These are phyloP conservation scores for Ceratobasidium sp. DNA, from an alignment of 1,284 basidiomycete species.

Conservation along the genomic window DNA sequence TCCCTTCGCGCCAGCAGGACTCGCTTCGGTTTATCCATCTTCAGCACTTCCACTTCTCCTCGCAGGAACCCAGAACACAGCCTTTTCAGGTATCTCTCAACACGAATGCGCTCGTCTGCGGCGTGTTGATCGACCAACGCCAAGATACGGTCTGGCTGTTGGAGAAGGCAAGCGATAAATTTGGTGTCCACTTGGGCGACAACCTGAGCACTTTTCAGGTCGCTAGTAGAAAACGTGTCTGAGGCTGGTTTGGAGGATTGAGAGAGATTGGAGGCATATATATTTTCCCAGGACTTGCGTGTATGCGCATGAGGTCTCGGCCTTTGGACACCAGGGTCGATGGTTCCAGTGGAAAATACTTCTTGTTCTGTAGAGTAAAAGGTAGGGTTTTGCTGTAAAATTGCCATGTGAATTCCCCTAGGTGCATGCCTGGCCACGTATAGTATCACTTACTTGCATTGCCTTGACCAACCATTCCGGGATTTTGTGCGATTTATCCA, in stretches of 20 bases:
- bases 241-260: slow-evolving; percentile 25
- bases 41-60: slow-evolving; percentile 47
- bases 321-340: neutral
- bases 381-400: slow-evolving; percentile 10
- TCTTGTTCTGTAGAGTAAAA: neutral
- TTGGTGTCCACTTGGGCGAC: slow-evolving; percentile 89
- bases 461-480: slow-evolving; percentile 30
- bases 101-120: slow-evolving; percentile 90
- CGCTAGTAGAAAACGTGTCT: slow-evolving; percentile 60
- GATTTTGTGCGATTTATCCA: neutral
- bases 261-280: slow-evolving; percentile 4
- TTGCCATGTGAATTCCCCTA: neutral
- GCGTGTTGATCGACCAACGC: slow-evolving; percentile 95
- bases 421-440: too few species aligned
- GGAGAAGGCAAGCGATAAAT: slow-evolving; percentile 78
- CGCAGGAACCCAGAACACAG: slow-evolving; percentile 72
- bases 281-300: neutral
- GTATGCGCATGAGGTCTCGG: slow-evolving; percentile 6
- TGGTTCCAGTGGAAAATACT: neutral
- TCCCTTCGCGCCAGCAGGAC: slow-evolving; percentile 75
- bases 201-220: slow-evolving; percentile 66
- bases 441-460: slow-evolving; percentile 20
- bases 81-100: slow-evolving; percentile 82
- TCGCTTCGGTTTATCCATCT: slow-evolving; percentile 63
- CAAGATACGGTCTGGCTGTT: slow-evolving; percentile 56